Percentiles rank a stretch among this genome's conserved stretches.
Evolutionary conservation across 73 alveolate genomes (phyloP).

Genomic region (Tetrahymena thermophila): DNA sequence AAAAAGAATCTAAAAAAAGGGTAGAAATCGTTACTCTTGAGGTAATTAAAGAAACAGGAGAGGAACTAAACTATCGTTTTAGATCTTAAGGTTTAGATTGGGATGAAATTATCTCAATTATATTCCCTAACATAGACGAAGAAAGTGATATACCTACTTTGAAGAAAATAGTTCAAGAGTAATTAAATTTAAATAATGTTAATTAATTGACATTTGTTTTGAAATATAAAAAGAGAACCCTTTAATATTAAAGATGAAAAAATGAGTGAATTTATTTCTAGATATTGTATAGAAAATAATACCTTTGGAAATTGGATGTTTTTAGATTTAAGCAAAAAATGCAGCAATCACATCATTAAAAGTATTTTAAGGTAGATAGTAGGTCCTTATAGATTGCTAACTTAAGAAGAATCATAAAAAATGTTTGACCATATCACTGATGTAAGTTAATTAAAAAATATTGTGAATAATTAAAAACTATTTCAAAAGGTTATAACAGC

Average conservation of each 20-base stretch:
- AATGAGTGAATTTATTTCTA: background rate
- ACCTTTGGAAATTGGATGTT: background rate
- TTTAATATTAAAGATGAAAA: background rate
- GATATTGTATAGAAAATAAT: background rate
- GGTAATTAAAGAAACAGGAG: background rate
- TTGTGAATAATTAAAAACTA: too few species aligned
- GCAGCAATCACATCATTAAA: background rate
- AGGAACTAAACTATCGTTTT: background rate
- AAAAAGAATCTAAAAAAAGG: background rate
- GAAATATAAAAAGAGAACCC: background rate
- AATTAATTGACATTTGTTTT: background rate
- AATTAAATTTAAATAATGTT: background rate
- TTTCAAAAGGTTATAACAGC: background rate
- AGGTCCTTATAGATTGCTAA: background rate
- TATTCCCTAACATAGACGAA: background rate
- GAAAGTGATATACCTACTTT: background rate
- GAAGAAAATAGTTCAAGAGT: background rate
- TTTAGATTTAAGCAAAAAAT: background rate
- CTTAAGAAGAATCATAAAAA: background rate
- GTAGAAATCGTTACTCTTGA: background rate
- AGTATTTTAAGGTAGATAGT: background rate
- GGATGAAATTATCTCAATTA: background rate
- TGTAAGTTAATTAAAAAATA: background rate
- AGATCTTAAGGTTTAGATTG: background rate
- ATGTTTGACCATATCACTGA: background rate